Evolutionary conservation across 495 filamentous ascomycete species (phyloP), one percentile per base, ranked within the genome.

Genomic region (Lasiosphaeria ovina): DNA sequence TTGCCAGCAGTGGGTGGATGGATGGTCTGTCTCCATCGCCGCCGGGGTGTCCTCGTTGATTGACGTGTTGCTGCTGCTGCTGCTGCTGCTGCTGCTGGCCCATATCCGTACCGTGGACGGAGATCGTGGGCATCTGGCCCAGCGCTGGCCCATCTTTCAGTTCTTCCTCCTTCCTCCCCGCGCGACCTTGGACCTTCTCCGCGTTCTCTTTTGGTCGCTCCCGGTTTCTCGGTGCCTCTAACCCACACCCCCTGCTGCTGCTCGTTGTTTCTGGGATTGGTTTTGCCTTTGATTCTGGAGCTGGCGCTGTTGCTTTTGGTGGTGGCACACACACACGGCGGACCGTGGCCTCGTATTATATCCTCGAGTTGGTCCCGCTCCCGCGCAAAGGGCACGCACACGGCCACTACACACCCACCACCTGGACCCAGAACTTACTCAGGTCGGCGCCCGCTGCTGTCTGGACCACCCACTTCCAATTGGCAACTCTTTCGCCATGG

Each of bases 141-240:
- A 9, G 12, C 12, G 6, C 44, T 14, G 12, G 12, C 12, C 16
- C 4, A 4, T 47, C 44, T 40, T 11, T 47, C 45, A 17, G 44
- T 47, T 47, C 44, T n/a, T n/a, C 11, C 4, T 47, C 16, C 6
- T 16, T 38, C 52, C 14, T 35, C 48, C 57, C 35, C 57, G 49
- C 35, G 49, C 56, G 24, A n/a, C 51, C 33, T 57, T 54, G 55
- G 14, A 24, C 51, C 32, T 56, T 62, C 34, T 35, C 48, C 16
- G 38, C 66, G 33, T 59, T 68, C 38, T 31, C 42, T 56, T 56
- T n/a, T 34, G 42, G 33, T 73, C 67, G 65, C 66, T 64, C 45
- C 55, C 65, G 42, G 17, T 52, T 36, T 51, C 49, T 57, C 54
- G 51, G 54, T 57, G 40, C 59, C 51, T 54, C 55, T 34, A 31